phyloP scores from a whole-genome alignment of 306 rosid genomes.

The Nissolia schottii region DNA sequence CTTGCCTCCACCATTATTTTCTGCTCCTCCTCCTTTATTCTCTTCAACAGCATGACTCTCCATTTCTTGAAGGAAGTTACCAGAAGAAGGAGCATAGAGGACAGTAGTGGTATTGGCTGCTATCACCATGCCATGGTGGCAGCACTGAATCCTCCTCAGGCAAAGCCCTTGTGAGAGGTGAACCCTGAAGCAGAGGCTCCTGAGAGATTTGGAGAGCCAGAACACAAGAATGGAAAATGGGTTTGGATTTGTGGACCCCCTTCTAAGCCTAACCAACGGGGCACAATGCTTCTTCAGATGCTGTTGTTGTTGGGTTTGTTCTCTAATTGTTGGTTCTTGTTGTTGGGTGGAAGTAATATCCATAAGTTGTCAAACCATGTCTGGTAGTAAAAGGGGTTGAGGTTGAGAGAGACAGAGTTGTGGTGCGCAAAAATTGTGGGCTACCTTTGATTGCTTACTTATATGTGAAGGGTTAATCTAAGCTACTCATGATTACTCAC shows the following conservation, averaged over 20 bases:
- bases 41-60: constrained; percentile 37
- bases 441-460: constrained; percentile 22
- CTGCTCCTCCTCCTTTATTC: constrained; percentile 14
- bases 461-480: constrained; percentile 28
- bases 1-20: constrained; percentile 38
- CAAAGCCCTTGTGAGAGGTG: constrained; percentile 47
- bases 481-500: constrained; percentile 11
- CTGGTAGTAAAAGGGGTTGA: constrained; percentile 34
- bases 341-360: constrained; percentile 52
- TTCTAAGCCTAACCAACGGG: constrained; percentile 38
- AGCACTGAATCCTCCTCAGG: constrained; percentile 41
- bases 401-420: background rate
- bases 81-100: constrained; percentile 46
- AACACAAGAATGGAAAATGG: constrained; percentile 47
- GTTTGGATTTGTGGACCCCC: constrained; percentile 22
- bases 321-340: constrained; percentile 38
- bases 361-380: constrained; percentile 64
- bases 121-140: constrained; percentile 52
- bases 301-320: constrained; percentile 40
- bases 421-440: constrained; percentile 21
- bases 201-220: constrained; percentile 54
- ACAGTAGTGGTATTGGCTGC: constrained; percentile 49
- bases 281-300: constrained; percentile 34
- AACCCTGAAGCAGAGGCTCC: constrained; percentile 38
- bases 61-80: constrained; percentile 41